Evolutionary conservation across 495 filamentous ascomycete genomes (phyloP).

Genomic region (Aspergillus baeticus): DNA sequence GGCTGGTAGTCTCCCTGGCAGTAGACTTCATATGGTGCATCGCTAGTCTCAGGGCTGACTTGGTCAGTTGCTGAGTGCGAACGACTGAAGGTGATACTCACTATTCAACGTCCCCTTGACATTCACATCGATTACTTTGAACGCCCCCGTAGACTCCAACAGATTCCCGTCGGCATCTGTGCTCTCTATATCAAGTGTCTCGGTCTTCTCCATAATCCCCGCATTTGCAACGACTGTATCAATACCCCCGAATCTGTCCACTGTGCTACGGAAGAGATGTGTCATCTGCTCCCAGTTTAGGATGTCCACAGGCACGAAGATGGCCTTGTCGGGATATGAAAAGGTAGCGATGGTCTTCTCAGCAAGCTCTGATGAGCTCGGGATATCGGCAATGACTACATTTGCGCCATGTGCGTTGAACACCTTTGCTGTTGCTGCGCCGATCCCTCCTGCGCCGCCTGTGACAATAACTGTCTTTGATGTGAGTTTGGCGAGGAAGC

Average conservation of each 20-base stretch:
- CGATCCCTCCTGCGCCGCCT: constrained; percentile 40
- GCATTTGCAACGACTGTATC: constrained; percentile 69
- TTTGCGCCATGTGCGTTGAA: constrained; percentile 29
- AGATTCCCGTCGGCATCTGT: neutral
- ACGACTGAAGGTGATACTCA: neutral
- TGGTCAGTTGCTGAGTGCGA: neutral
- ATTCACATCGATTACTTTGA: constrained; percentile 32
- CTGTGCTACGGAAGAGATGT: constrained; percentile 55
- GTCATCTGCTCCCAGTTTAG: constrained; percentile 26
- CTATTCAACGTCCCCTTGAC: constrained; percentile 34
- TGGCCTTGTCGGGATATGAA: constrained; percentile 14
- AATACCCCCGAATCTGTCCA: constrained; percentile 49
- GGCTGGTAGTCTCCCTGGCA: neutral
- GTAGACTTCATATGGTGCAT: constrained; percentile 20
- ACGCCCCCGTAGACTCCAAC: neutral
- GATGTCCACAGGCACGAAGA: constrained; percentile 26
- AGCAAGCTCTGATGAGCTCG: constrained; percentile 8
- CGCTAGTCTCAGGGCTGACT: constrained; percentile 20
- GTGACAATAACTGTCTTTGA: constrained; percentile 34
- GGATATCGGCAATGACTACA: constrained; percentile 31
- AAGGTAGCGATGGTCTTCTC: constrained; percentile 18
- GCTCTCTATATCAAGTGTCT: constrained; percentile 8
- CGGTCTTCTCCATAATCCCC: constrained; percentile 52
- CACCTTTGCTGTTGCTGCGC: constrained; percentile 28
- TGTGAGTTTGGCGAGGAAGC: neutral